A percentile compares a stretch with the other conserved stretches of the same genome.
phyloP scores from a whole-genome alignment of 2,329 filamentous ascomycete genomes.

The Talaromyces sp. region DNA sequence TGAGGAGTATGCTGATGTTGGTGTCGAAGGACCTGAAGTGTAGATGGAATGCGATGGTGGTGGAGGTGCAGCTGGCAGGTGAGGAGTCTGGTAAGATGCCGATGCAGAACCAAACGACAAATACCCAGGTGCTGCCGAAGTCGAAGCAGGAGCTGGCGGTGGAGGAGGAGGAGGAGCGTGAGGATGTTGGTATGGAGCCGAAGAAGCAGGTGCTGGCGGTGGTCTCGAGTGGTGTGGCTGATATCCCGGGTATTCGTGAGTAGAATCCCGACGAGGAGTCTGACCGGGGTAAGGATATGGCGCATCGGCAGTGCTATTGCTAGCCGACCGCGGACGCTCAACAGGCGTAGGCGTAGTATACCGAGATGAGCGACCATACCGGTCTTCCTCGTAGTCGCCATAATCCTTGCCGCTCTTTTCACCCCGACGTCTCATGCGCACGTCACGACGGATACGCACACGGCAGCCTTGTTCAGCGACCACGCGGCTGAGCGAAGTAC shows the following conservation, averaged over 20 bases:
- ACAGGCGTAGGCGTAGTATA: constrained; percentile 50
- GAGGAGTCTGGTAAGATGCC: constrained; percentile 41
- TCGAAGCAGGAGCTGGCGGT: constrained; percentile 36
- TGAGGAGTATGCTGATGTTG: constrained; percentile 30
- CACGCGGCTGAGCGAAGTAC: constrained; percentile 80
- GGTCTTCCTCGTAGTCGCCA: constrained; percentile 62
- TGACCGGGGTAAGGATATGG: constrained; percentile 42
- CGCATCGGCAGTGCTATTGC: constrained; percentile 53
- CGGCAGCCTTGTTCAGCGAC: constrained; percentile 96
- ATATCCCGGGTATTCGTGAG: constrained; percentile 34
- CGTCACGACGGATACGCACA: constrained; percentile 90
- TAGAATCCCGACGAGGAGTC: constrained; percentile 48
- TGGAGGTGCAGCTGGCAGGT: constrained; percentile 17
- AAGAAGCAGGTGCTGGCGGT: constrained; percentile 28
- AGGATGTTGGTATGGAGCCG: constrained; percentile 21
- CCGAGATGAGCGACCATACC: constrained; percentile 43
- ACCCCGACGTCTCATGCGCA: constrained; percentile 82
- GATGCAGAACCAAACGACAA: constrained; percentile 42
- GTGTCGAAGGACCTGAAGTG: constrained; percentile 27
- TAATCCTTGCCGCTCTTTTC: constrained; percentile 65
- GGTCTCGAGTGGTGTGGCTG: constrained; percentile 20
- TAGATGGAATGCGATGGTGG: constrained; percentile 29
- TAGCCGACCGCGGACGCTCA: constrained; percentile 58
- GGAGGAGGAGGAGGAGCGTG: constrained; percentile 24
- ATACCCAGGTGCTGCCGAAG: constrained; percentile 27